These are phyloP conservation scores for Termitomyces sp. DNA, from an alignment of 768 basidiomycete species.

Conservation along the genomic window DNA sequence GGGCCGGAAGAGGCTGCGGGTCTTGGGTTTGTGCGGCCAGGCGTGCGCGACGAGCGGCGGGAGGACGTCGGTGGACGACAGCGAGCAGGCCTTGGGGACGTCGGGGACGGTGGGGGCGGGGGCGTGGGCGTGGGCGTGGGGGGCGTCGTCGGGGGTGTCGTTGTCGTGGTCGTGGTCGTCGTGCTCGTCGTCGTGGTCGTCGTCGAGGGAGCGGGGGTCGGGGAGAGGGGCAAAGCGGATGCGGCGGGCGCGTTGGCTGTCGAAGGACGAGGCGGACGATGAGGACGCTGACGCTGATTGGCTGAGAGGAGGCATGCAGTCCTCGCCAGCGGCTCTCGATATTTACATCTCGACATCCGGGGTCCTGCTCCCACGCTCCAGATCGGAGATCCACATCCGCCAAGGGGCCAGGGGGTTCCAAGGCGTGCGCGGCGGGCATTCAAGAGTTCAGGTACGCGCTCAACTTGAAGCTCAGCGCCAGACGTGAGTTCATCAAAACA, in stretches of 20 bases:
- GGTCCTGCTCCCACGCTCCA: constrained; percentile 14
- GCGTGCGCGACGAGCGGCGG: constrained; percentile 19
- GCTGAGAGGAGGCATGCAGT: constrained; percentile 6
- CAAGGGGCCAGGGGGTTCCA: too few relatives aligned
- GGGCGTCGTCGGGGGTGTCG: too few relatives aligned
- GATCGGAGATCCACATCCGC: background rate
- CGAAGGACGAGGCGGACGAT: constrained; percentile 8
- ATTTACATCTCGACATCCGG: constrained; percentile 12
- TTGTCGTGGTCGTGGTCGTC: background rate
- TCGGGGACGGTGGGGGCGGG: background rate
- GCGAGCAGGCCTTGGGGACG: constrained; percentile 13
- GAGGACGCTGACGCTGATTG: constrained; percentile 12
- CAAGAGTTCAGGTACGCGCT: too few relatives aligned
- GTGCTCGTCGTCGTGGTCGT: constrained; percentile 34
- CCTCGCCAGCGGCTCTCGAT: background rate
- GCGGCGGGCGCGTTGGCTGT: constrained; percentile 10
- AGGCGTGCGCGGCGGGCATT: too few relatives aligned
- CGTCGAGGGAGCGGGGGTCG: constrained; percentile 51
- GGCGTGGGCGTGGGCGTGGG: too few relatives aligned
- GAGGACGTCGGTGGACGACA: constrained; percentile 18
- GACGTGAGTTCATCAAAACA: too few relatives aligned
- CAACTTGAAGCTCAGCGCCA: too few relatives aligned
- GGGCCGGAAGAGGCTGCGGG: constrained; percentile 13
- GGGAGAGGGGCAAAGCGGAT: constrained; percentile 88
- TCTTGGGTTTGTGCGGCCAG: constrained; percentile 23